Evolutionary conservation across 371 early-diverging fungal species (phyloP).

Genomic region (Actinomortierella wolfii): DNA sequence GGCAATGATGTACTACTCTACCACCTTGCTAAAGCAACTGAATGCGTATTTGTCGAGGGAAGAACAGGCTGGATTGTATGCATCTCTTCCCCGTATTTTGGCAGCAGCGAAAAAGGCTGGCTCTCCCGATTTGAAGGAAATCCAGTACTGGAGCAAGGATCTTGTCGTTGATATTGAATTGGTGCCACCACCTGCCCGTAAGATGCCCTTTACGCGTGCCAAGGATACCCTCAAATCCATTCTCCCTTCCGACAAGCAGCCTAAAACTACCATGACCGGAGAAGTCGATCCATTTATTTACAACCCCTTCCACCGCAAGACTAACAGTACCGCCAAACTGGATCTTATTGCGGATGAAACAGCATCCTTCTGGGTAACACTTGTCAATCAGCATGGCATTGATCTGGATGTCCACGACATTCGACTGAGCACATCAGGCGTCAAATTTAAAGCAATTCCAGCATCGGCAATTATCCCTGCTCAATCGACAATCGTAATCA

Average conservation of each 20-base stretch:
- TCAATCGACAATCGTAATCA: constrained; percentile 58
- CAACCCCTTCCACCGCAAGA: constrained; percentile 67
- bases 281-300: constrained; percentile 74
- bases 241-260: constrained; percentile 12
- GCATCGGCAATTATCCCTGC: constrained; percentile 70
- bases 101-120: constrained; percentile 52
- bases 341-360: constrained; percentile 69
- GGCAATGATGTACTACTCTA: constrained; percentile 66
- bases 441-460: constrained; percentile 62
- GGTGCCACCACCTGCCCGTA: constrained; percentile 48
- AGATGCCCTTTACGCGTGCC: constrained; percentile 41
- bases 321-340: constrained; percentile 34
- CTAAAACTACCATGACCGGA: constrained; percentile 18
- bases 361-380: constrained; percentile 68
- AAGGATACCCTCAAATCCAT: constrained; percentile 42
- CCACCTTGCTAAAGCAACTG: constrained; percentile 67
- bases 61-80: constrained; percentile 73
- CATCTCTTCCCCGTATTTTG: constrained; percentile 60
- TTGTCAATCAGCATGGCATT: constrained; percentile 82
- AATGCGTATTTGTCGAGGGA: constrained; percentile 63
- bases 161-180: constrained; percentile 40
- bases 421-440: constrained; percentile 64
- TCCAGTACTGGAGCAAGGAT: constrained; percentile 49
- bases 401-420: constrained; percentile 77
- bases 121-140: constrained; percentile 30